These are phyloP conservation scores for Ogataea angusta DNA, from an alignment of 805 yeast genomes.

Conservation along the genomic window DNA sequence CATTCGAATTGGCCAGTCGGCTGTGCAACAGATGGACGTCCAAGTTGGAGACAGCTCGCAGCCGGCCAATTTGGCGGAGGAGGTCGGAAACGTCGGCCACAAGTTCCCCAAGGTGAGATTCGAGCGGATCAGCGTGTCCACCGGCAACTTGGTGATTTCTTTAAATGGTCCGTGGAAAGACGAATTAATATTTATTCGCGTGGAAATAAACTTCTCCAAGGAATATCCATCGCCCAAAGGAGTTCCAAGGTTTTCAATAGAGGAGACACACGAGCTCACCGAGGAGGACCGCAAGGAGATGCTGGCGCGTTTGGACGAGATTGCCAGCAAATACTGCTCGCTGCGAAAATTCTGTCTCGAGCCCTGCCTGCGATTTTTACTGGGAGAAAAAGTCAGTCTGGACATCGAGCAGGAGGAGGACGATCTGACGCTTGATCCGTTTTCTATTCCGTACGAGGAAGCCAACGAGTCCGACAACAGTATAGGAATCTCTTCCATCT, in stretches of 20 bases:
- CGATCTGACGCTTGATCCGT: constrained; percentile 29
- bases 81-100: constrained; percentile 82
- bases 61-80: constrained; percentile 80
- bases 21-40: constrained; percentile 32
- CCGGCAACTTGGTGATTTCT: constrained; percentile 76
- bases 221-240: constrained; percentile 59
- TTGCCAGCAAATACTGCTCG: constrained; percentile 54
- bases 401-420: constrained; percentile 34
- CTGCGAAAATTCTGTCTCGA: constrained; percentile 72
- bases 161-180: constrained; percentile 76
- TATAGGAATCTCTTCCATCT: constrained; percentile 20
- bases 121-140: constrained; percentile 83
- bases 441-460: constrained; percentile 28
- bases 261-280: constrained; percentile 71
- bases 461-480: constrained; percentile 27
- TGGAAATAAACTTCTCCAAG: constrained; percentile 67
- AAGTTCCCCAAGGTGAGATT: constrained; percentile 84
- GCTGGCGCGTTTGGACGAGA: constrained; percentile 46
- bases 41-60: constrained; percentile 33
- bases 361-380: constrained; percentile 65
- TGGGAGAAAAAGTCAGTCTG: constrained; percentile 73
- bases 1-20: constrained; percentile 66
- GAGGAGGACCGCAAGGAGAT: constrained; percentile 50
- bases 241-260: constrained; percentile 59
- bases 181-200: constrained; percentile 59